Percentiles rank a stretch among this genome's conserved stretches.
Conservation (phyloP, 2,329 filamentous ascomycete species). For the Akanthomyces lecanii region DNA sequence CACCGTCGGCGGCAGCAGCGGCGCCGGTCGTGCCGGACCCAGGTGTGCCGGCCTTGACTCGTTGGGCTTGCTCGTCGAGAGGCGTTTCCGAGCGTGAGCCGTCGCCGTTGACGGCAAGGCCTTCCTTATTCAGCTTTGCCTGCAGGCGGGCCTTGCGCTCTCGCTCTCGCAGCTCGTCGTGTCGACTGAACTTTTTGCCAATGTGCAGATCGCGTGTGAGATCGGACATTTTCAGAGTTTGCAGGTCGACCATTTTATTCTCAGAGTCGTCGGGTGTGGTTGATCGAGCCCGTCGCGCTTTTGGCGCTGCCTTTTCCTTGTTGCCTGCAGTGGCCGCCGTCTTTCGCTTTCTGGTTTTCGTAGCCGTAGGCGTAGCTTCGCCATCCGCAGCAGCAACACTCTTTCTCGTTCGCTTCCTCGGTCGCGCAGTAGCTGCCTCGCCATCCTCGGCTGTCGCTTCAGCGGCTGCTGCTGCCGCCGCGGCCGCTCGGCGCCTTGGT, state of each 20-base stretch:
- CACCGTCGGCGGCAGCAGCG: conserved; percentile 17
- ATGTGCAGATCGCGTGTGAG: conserved; percentile 65
- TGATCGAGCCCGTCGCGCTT: conserved; percentile 39
- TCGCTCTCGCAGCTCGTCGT: conserved; percentile 67
- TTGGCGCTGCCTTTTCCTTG: conserved; percentile 20
- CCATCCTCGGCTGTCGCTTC: neutral
- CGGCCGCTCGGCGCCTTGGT: conserved; percentile 2
- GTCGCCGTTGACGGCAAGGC: conserved; percentile 24
- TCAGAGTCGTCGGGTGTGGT: conserved; percentile 62
- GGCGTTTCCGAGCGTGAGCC: conserved; percentile 20
- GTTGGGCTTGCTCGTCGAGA: conserved; percentile 13
- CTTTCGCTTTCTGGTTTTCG: conserved; percentile 13
- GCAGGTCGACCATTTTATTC: conserved; percentile 58
- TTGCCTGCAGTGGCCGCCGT: conserved; percentile 13
- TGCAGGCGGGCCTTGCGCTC: conserved; percentile 45
- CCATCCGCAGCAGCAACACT: neutral
- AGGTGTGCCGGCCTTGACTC: conserved; percentile 18
- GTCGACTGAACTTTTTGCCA: conserved; percentile 71
- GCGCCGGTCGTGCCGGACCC: conserved; percentile 23
- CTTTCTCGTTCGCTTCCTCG: conserved; percentile 15
- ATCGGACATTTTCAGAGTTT: conserved; percentile 66
- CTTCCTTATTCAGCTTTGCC: conserved; percentile 27
- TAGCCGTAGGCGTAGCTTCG: neutral
- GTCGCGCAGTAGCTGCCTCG: neutral
- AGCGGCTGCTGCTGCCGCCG: neutral